Evolutionary conservation across 2,329 filamentous ascomycete genomes (phyloP), one percentile per base, ranked within the genome.

Genomic region (Pseudogymnoascus sp.): DNA sequence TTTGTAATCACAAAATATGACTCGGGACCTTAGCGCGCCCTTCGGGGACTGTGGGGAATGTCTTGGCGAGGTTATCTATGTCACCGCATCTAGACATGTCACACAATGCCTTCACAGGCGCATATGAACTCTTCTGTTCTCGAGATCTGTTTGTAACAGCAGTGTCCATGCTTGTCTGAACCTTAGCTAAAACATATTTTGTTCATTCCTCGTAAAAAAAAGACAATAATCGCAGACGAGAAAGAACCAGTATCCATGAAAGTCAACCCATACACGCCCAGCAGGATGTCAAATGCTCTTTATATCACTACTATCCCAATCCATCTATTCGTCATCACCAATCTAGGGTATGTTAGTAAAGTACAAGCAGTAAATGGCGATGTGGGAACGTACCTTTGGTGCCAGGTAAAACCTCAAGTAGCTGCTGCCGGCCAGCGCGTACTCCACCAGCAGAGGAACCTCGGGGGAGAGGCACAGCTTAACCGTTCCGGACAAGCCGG

Each of bases 381-480:
- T 12, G 54, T 11, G 12, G 38, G 9, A 25, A 61, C 57, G 54
- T 69, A 94, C 94, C 91, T 99, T 99, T 67, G 94, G 94, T 66
- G 94, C 94, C 69, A 99, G 85, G 78, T 97, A 99, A 84, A 97
- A 99, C 71, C 93, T 86, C 76, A 99, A 78, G 76, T 94, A 94
- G 75, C 90, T 94, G 79, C 85, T 91, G 66, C 89, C 88, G 60
- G 81, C 81, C 64, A 97, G 77, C 61, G 78, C 80, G 76, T 97
- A 99, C 80, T 99, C 94, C 47, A 99, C 94, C 69, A 97, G 81
- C 67, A 99, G 85, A 28, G 94, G 94, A 59, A 99, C 93, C 77
- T 99, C 94, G 76, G 91, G 92, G 60, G 93, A 97, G 68, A 99
- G 83, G 78, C 89, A 96, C 69, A 99, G 87, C 78, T 89, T 94